Base-by-base conservation (phyloP, 2,329 filamentous ascomycete genomes). In the Xylaria sp. region DNA sequence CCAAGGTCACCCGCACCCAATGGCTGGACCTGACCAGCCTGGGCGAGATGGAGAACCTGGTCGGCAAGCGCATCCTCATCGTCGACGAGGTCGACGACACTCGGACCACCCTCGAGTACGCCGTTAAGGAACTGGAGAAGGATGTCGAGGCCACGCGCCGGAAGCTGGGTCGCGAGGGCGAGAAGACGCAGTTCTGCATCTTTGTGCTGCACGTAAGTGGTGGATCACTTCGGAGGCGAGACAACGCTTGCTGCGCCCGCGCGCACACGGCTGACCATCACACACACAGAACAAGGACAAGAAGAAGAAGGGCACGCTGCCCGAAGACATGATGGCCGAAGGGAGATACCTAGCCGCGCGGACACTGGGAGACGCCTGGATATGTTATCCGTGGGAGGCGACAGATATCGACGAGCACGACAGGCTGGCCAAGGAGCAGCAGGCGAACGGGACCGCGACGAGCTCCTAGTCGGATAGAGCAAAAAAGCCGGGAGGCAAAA, bases 341-440 rank as follows among this genome's bases (percentile, higher is more conserved):
- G 83, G 83, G 52, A 82, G 88, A 66, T 99, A 99, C 76, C 75
- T 89, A 63, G 94, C 94, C 19, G 91, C 94, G 19, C 80, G 88
- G 69, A 97, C 93, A 5, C 90, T 95, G 26, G 84, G 83, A n/a
- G 93, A 99, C 75, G 88, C 92, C 62, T 99, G 94, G 94, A 97
- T 97, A 72, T 95, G 91, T 82, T 99, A 99, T 76, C 94, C 94
- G 16, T 99, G 94, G 94, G 94, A 97, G 78, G 94, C 94, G 40
- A 88, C 76, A 29, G 90, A 97, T 71, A 97, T 97, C 69, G 91
- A 96, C 22, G 90, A 92, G 81, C 93, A 97, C 72, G 93, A 97
- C 75, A 75, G 77, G 56, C 71, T 87, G 53, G 89, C 91, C 17
- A 76, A 76, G 58, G 73, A 78, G 64, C 73, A 78, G 63, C 73